phyloP scores from a whole-genome alignment of 225 moss, liverwort and hornwort genomes.

The Bryoerythrophyllum caledonicum region DNA sequence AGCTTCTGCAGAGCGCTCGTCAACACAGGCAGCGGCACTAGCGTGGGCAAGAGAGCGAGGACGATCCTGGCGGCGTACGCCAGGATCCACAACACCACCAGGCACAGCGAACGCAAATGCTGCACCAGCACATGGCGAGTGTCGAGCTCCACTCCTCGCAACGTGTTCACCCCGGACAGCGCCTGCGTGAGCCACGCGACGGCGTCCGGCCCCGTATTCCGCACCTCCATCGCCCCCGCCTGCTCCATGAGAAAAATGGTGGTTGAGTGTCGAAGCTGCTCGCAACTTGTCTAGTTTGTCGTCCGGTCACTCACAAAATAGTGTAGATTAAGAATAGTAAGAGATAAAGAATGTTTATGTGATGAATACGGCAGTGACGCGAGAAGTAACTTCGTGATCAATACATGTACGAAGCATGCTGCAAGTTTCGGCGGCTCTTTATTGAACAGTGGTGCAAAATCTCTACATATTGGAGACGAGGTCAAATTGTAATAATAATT shows the following conservation, averaged over 20 bases:
- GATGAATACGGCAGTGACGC: not conserved
- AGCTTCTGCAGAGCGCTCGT: slow-evolving; percentile 28
- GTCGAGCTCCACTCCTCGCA: slow-evolving; percentile 51
- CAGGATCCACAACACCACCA: slow-evolving; percentile 54
- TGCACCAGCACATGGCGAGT: slow-evolving; percentile 36
- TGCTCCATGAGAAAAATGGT: not conserved
- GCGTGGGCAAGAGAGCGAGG: slow-evolving; percentile 49
- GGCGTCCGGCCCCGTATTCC: not conserved
- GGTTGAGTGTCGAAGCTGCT: not conserved
- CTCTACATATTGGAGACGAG: not conserved
- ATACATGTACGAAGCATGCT: not conserved
- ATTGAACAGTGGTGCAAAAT: slow-evolving; percentile 15
- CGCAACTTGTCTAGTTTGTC: not conserved
- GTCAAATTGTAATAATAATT: not conserved
- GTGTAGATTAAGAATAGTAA: not conserved
- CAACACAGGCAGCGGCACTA: slow-evolving; percentile 43
- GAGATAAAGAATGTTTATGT: not conserved
- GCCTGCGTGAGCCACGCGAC: slow-evolving; percentile 27
- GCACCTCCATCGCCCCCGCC: slow-evolving; percentile 13
- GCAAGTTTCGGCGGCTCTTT: slow-evolving; percentile 7
- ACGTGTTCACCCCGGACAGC: slow-evolving; percentile 28
- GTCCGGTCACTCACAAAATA: not conserved
- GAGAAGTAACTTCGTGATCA: not conserved
- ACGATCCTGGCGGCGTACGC: slow-evolving; percentile 46
- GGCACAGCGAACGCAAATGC: slow-evolving; percentile 31